A percentile compares a stretch with the other conserved stretches of the same genome.
These are phyloP conservation scores for Canna indica DNA, from an alignment of 176 grass and related monocot genomes.

Conservation along the genomic window DNA sequence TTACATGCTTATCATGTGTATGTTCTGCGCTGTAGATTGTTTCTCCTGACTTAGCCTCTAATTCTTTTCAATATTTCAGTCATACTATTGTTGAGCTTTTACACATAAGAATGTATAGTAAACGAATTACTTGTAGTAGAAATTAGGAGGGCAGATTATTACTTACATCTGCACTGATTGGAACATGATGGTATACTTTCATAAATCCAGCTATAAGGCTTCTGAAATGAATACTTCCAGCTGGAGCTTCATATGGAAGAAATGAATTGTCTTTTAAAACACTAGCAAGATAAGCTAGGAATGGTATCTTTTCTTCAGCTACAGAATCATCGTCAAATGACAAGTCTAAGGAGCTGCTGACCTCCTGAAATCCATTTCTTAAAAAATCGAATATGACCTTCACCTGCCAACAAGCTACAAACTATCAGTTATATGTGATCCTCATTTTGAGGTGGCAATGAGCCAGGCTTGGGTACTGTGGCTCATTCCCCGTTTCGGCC, in stretches of 20 bases:
- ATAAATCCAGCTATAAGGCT: constrained; percentile 89
- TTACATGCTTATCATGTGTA: background rate
- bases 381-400: constrained; percentile 98
- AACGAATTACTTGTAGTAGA: background rate
- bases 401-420: constrained; percentile 46
- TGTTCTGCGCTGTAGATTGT: background rate
- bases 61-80: background rate
- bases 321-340: constrained; percentile 94
- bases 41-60: background rate
- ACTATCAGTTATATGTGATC: background rate
- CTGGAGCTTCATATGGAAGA: constrained; percentile 80
- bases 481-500: too few species aligned
- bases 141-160: background rate
- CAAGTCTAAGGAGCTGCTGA: constrained; percentile 90
- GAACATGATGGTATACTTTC: constrained; percentile 97
- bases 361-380: constrained; percentile 87
- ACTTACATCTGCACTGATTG: constrained; percentile 76
- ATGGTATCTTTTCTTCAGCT: constrained; percentile 97
- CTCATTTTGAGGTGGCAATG: too few species aligned
- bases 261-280: constrained; percentile 72
- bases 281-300: constrained; percentile 81
- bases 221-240: constrained; percentile 70
- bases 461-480: too few species aligned
- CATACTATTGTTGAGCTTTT: background rate
- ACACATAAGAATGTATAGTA: background rate